Evolutionary conservation across 805 yeast species (phyloP).

Genomic region (Kregervanrija delftensis): DNA sequence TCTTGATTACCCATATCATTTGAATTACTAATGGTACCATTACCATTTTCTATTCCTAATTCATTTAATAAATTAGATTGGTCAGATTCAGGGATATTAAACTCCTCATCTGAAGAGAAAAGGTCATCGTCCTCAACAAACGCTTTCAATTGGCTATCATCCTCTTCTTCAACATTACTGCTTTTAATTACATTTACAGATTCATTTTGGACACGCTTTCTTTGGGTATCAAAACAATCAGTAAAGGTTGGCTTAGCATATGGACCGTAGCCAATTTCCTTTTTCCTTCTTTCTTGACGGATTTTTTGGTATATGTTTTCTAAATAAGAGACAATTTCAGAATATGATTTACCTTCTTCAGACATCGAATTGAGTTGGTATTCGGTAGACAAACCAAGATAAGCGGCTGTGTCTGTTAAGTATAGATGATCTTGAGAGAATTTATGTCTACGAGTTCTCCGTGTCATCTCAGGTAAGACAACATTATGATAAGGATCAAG

Average conservation of each 20-base stretch:
- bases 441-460: constrained; percentile 24
- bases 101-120: constrained; percentile 15
- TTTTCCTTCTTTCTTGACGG: constrained; percentile 18
- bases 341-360: constrained; percentile 23
- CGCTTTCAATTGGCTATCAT: constrained; percentile 8
- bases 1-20: too few relatives aligned
- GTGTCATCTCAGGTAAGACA: neutral
- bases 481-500: too few relatives aligned
- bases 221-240: constrained; percentile 15
- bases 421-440: constrained; percentile 31
- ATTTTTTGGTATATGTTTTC: constrained; percentile 19
- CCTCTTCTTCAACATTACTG: neutral
- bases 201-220: neutral
- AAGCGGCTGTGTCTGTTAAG: constrained; percentile 28
- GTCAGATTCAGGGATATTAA: neutral
- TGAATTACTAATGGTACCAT: constrained; percentile 5
- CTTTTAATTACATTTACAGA: neutral
- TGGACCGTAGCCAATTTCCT: constrained; percentile 25
- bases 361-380: constrained; percentile 22
- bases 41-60: too few relatives aligned
- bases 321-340: constrained; percentile 21
- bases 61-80: too few relatives aligned
- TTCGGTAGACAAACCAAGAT: constrained; percentile 25
- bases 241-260: constrained; percentile 19
- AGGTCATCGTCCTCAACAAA: constrained; percentile 12